These are phyloP conservation scores for Amborella trichopoda DNA, from an alignment of 164 flowering plant species.

Conservation along the genomic window DNA sequence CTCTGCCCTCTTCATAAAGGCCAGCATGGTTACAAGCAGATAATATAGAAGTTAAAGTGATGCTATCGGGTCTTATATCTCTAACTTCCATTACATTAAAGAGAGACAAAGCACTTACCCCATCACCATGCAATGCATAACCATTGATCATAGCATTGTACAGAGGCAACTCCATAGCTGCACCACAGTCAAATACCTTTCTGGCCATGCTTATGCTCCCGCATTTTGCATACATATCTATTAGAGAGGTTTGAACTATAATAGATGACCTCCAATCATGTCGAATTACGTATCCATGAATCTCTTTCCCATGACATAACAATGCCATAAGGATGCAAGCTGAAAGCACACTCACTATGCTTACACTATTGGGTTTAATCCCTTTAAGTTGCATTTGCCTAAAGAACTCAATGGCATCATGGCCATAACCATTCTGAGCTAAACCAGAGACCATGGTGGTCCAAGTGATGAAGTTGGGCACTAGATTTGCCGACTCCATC, in stretches of 20 bases:
- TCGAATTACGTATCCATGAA: slow-evolving; percentile 40
- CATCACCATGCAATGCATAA: slow-evolving; percentile 47
- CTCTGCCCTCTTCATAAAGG: slow-evolving; percentile 35
- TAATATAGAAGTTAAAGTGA: slow-evolving; percentile 42
- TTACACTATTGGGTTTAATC: slow-evolving; percentile 26
- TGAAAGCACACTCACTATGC: slow-evolving; percentile 29
- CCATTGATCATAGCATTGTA: slow-evolving; percentile 54
- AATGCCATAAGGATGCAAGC: slow-evolving; percentile 33
- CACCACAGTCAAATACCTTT: slow-evolving; percentile 27
- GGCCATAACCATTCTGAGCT: slow-evolving; percentile 36
- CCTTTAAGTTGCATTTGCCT: slow-evolving; percentile 44
- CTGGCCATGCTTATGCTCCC: slow-evolving; percentile 33
- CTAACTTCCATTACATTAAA: slow-evolving; percentile 23
- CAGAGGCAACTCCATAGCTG: slow-evolving; percentile 28
- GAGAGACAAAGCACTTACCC: slow-evolving; percentile 29
- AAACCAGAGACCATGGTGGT: slow-evolving; percentile 50
- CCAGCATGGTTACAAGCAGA: slow-evolving; percentile 57
- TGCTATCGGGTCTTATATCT: slow-evolving; percentile 32
- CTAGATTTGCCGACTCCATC: slow-evolving; percentile 40
- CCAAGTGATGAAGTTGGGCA: slow-evolving; percentile 46
- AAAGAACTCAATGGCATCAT: slow-evolving; percentile 29
- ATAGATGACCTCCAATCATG: slow-evolving; percentile 12
- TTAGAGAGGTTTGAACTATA: slow-evolving; percentile 35
- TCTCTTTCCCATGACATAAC: slow-evolving; percentile 30
- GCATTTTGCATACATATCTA: slow-evolving; percentile 68